A percentile compares a stretch with the other conserved stretches of the same genome.
Conservation (phyloP, 2,329 filamentous ascomycete genomes). For the Penicillium decumbens region DNA sequence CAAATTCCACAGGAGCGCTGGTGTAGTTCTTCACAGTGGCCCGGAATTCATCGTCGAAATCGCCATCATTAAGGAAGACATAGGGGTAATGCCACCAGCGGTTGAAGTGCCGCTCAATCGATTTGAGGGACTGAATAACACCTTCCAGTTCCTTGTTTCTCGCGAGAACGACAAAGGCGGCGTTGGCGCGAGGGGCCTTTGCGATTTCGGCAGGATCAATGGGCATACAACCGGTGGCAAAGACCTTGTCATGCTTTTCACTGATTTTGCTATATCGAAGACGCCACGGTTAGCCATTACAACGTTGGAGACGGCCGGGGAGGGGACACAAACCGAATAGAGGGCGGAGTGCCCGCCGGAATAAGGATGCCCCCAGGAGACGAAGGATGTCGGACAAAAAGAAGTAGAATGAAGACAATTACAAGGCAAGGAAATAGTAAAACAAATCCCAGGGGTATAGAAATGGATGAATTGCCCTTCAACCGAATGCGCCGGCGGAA, state of each 20-base stretch:
- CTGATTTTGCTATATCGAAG: constrained; percentile 71
- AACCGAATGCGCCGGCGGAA: constrained; percentile 81
- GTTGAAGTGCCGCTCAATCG: constrained; percentile 97
- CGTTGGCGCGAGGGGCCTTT: constrained; percentile 70
- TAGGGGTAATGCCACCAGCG: constrained; percentile 98
- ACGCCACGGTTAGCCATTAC: constrained; percentile 14
- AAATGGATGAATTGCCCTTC: constrained; percentile 86
- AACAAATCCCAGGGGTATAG: constrained; percentile 86
- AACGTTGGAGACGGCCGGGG: neutral
- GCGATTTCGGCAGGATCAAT: constrained; percentile 63
- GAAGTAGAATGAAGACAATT: constrained; percentile 80
- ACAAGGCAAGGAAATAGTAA: constrained; percentile 89
- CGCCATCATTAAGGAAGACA: constrained; percentile 94
- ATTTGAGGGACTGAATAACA: constrained; percentile 94
- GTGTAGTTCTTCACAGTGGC: constrained; percentile 84
- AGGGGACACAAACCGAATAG: constrained; percentile 66
- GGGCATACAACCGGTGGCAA: constrained; percentile 76
- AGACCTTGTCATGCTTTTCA: constrained; percentile 95
- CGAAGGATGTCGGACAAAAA: constrained; percentile 83
- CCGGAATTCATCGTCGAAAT: constrained; percentile 94
- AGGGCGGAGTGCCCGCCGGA: constrained; percentile 79
- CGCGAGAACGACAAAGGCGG: constrained; percentile 90
- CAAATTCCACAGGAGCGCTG: constrained; percentile 83
- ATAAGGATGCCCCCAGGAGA: constrained; percentile 77
- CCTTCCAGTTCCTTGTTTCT: constrained; percentile 95